phyloP scores from a whole-genome alignment of 345 rosid species.

The Citropsis articulata region DNA sequence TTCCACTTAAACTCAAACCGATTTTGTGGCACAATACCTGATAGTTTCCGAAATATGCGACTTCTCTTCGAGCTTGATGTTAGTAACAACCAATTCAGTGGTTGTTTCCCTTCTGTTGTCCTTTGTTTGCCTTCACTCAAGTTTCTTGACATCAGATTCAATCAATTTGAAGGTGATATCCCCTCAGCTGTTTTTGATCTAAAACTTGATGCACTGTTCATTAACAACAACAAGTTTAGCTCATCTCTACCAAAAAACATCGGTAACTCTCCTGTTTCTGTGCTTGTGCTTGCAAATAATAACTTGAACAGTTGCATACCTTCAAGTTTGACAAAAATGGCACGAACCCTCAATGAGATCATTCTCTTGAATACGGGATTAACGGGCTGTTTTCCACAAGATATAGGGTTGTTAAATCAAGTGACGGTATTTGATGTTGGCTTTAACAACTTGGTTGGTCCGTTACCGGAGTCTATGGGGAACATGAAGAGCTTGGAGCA shows the following conservation, averaged over 20 bases:
- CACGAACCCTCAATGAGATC: conserved; percentile 47
- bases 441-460: conserved; percentile 61
- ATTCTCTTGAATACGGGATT: conserved; percentile 52
- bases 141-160: conserved; percentile 76
- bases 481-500: conserved; percentile 73
- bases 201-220: conserved; percentile 77
- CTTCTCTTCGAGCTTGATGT: conserved; percentile 70
- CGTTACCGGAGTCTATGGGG: conserved; percentile 62
- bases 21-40: conserved; percentile 61
- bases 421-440: conserved; percentile 74
- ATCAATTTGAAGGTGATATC: conserved; percentile 52
- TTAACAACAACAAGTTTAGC: conserved; percentile 76
- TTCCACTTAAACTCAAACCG: conserved; percentile 79
- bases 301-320: conserved; percentile 66
- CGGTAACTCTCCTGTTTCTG: conserved; percentile 77
- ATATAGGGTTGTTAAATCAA: conserved; percentile 50
- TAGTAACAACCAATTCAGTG: conserved; percentile 68
- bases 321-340: conserved; percentile 60
- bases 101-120: conserved; percentile 60
- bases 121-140: conserved; percentile 61
- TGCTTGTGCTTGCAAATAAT: conserved; percentile 74
- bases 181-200: conserved; percentile 60
- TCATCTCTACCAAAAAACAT: conserved; percentile 62
- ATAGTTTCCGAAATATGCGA: conserved; percentile 38
- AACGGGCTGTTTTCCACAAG: conserved; percentile 62